Base-by-base conservation (phyloP, 2,329 filamentous ascomycete species). In the Pseudogymnoascus sp. region DNA sequence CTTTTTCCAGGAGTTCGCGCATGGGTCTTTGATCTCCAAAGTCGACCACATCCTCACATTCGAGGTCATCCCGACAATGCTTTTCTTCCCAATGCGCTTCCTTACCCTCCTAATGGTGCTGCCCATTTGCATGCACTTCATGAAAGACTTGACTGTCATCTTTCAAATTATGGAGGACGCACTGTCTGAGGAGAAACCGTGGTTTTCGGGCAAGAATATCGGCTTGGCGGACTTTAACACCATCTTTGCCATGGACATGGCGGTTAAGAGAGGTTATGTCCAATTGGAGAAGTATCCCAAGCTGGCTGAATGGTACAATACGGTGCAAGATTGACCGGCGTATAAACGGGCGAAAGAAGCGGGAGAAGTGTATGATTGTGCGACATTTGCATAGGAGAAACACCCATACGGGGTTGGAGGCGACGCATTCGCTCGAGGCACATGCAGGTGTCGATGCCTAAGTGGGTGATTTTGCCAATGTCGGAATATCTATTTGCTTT, bases 1-100 rank as follows among this genome's bases (percentile, higher is more conserved):
- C 2, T 73, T 70, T 61, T 71, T 70, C 61, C 47, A 66, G n/a
- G 67, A 70, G 56, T 69, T 72, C 31, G 69, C 67, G 4, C 69
- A 64, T 35, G 38, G 28, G 16, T 70, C 66, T 21, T 37, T 73
- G 8, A 53, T 31, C 8, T 23, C 60, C 4, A 66, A 68, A 25
- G 38, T 64, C 2, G 63, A 66, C 38, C 65, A 65, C 40, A 18
- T 66, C 8, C 21, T 71, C 14, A 47, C 68, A 28, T 70, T 71
- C 60, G 66, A 73, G 56, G 38, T 70, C 16, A 63, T 69, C 5
- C 62, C 68, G 3, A n/a, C 56, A 5, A 40, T 67, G 38, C 42
- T 67, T 1, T 69, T 69, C 1, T 70, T 67, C 53, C 62, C 66
- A 7, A 33, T 71, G n/a, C 64, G 66, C n/a, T 66, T 66, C 23